Conservation (phyloP, 371 early-diverging fungal species). For the Syncephalastrum sp. region DNA sequence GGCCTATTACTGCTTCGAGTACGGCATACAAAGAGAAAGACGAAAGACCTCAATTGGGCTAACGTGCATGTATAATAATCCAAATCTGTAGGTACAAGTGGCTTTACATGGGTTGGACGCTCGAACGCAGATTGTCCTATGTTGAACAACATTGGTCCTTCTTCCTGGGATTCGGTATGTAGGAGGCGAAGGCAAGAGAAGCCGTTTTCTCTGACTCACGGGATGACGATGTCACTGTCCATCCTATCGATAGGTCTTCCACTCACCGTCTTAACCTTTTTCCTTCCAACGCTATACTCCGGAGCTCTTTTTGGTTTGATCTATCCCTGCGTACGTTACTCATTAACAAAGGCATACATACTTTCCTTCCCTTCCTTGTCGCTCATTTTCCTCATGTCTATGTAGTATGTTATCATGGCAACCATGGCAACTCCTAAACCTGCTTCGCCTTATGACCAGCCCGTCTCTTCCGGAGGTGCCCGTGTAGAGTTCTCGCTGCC, state of each 20-base stretch:
- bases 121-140: constrained; percentile 50
- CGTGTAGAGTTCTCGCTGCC: constrained; percentile 34
- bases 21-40: constrained; percentile 12
- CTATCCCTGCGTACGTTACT: constrained; percentile 47
- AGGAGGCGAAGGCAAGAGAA: too few species aligned
- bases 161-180: constrained; percentile 54
- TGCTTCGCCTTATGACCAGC: constrained; percentile 26
- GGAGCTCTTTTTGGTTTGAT: constrained; percentile 48
- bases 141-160: constrained; percentile 56
- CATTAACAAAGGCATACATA: not conserved
- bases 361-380: not conserved
- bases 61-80: not conserved
- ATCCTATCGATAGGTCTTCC: constrained; percentile 26
- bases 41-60: not conserved
- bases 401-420: constrained; percentile 53
- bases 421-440: constrained; percentile 43
- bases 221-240: not conserved
- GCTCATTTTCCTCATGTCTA: not conserved
- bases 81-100: constrained; percentile 45
- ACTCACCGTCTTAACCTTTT: constrained; percentile 44
- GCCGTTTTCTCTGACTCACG: not conserved
- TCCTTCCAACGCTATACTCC: constrained; percentile 43
- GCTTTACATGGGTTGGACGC: constrained; percentile 47
- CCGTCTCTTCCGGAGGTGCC: constrained; percentile 27
- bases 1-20: constrained; percentile 59